A percentile compares a stretch with the other conserved stretches of the same genome.
Conservation (phyloP, 2,329 filamentous ascomycete species). For the Pseudogymnoascus sp. region DNA sequence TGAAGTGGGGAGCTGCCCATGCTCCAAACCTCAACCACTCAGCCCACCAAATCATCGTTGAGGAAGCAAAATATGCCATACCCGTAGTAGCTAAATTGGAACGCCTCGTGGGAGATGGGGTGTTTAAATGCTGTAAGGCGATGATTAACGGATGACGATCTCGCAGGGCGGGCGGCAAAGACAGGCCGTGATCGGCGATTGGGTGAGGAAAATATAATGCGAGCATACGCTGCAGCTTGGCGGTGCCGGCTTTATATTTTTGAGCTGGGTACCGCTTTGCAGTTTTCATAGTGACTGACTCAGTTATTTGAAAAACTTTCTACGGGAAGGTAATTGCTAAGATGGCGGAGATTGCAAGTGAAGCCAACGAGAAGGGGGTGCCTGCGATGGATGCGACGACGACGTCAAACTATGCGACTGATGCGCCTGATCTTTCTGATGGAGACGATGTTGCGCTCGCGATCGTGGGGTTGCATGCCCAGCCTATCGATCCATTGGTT, state of each 20-base stretch:
- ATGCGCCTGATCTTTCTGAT: neutral
- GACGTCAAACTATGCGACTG: neutral
- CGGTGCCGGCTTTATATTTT: neutral
- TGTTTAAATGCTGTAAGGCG: neutral
- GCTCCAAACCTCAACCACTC: neutral
- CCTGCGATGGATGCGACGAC: neutral
- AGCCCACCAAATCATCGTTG: slow-evolving; percentile 1
- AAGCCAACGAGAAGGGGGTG: slow-evolving; percentile 1
- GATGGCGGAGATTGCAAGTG: neutral
- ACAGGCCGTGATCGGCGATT: slow-evolving; percentile 1
- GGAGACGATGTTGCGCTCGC: slow-evolving; percentile 22
- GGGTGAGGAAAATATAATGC: neutral
- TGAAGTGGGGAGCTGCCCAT: neutral
- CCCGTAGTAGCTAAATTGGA: neutral
- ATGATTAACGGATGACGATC: slow-evolving; percentile 5
- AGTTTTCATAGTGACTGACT: neutral
- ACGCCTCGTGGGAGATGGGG: neutral
- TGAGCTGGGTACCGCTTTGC: neutral
- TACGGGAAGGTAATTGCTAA: neutral
- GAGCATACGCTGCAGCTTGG: neutral
- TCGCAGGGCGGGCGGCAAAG: neutral
- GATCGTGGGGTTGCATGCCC: slow-evolving; percentile 22
- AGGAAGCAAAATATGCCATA: neutral
- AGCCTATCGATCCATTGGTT: slow-evolving; percentile 39
- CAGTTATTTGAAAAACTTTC: neutral